Evolutionary conservation across 495 filamentous ascomycete genomes (phyloP).

Genomic region (Penicillium antarcticum): DNA sequence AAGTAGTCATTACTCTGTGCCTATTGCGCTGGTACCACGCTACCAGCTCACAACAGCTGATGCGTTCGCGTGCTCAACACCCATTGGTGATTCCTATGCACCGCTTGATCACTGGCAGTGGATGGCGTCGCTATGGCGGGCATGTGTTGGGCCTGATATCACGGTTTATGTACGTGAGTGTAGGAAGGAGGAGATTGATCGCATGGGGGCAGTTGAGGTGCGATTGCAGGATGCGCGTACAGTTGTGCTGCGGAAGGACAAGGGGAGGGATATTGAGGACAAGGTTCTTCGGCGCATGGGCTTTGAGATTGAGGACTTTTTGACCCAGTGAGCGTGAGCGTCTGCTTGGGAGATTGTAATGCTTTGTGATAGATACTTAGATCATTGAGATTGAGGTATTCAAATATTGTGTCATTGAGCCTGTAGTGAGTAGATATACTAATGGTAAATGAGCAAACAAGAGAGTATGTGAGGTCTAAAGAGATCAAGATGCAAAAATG

Average conservation of each 20-base stretch:
- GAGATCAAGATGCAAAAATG: not conserved
- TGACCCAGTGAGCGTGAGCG: constrained; percentile 37
- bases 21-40: constrained; percentile 71
- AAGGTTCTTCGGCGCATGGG: constrained; percentile 66
- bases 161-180: constrained; percentile 61
- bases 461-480: not conserved
- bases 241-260: constrained; percentile 55
- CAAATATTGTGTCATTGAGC: not conserved
- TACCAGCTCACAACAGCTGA: constrained; percentile 78
- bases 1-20: constrained; percentile 28
- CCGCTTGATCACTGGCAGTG: constrained; percentile 96
- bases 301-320: constrained; percentile 82
- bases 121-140: constrained; percentile 93
- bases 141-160: constrained; percentile 80
- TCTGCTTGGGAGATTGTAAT: not conserved
- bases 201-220: constrained; percentile 47
- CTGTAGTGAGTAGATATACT: not conserved
- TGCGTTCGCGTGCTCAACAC: constrained; percentile 64
- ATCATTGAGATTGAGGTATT: not conserved
- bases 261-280: constrained; percentile 52
- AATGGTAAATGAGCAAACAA: not conserved
- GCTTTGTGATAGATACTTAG: constrained; percentile 1
- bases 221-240: constrained; percentile 49
- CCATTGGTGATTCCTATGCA: constrained; percentile 72
- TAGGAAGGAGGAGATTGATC: constrained; percentile 44